A percentile compares a stretch with the other conserved stretches of the same genome.
phyloP scores from a whole-genome alignment of 768 basidiomycete genomes.

The Boletellus emodensis region DNA sequence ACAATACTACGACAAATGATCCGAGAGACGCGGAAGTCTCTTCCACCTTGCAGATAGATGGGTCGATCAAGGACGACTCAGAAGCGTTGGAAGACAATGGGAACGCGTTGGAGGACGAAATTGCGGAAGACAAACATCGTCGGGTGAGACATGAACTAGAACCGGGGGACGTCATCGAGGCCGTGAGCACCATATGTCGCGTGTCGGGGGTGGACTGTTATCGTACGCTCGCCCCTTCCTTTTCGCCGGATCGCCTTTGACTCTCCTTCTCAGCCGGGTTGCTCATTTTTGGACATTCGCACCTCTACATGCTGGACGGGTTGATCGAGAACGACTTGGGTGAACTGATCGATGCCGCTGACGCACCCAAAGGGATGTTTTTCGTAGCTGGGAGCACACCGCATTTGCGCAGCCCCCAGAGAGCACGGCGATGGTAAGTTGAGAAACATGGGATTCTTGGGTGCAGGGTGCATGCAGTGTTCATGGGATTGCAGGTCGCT shows the following conservation, averaged over 20 bases:
- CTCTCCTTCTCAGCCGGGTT: conserved; percentile 55
- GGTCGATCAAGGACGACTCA: conserved; percentile 12
- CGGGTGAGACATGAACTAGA: conserved; percentile 83
- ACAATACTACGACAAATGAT: conserved; percentile 34
- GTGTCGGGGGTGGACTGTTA: conserved; percentile 90
- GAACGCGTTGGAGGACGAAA: conserved; percentile 64
- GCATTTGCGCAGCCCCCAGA: conserved; percentile 74
- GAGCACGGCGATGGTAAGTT: conserved; percentile 76
- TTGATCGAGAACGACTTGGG: conserved; percentile 83
- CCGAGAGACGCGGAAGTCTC: conserved; percentile 42
- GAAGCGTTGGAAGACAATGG: conserved; percentile 17
- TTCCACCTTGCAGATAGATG: conserved; percentile 37
- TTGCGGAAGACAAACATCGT: conserved; percentile 85
- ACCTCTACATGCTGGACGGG: conserved; percentile 89
- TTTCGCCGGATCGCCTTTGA: background rate
- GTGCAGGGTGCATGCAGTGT: background rate
- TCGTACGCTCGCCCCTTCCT: conserved; percentile 46
- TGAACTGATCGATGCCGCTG: conserved; percentile 82
- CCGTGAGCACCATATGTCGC: conserved; percentile 79
- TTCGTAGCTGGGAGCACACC: conserved; percentile 83
- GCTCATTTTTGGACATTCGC: conserved; percentile 79
- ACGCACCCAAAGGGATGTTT: conserved; percentile 77
- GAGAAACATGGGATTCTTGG: background rate
- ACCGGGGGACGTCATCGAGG: conserved; percentile 86
- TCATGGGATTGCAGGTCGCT: conserved; percentile 53